Conservation (phyloP, 208 protist genomes). For the Histomonas meleagridis region DNA sequence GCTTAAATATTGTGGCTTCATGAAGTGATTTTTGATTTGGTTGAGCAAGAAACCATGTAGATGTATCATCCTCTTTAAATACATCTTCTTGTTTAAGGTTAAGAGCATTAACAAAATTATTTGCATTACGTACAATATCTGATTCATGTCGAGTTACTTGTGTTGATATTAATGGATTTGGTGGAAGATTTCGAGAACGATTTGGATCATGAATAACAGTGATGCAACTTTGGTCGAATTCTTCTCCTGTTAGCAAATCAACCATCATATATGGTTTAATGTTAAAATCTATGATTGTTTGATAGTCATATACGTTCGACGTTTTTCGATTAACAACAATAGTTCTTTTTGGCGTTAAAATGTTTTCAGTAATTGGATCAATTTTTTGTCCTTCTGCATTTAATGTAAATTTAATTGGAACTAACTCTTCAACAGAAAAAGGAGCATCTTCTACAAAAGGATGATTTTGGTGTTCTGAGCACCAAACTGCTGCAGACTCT, state of each 20-base stretch:
- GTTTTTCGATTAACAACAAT: neutral
- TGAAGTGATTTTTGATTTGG: neutral
- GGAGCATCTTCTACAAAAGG: neutral
- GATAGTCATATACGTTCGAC: neutral
- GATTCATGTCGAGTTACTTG: neutral
- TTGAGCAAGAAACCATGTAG: neutral
- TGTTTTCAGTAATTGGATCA: neutral
- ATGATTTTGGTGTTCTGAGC: neutral
- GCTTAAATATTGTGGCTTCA: neutral
- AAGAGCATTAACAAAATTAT: neutral
- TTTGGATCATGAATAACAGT: neutral
- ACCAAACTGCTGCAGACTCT: neutral
- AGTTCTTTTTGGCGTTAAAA: neutral
- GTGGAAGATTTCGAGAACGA: neutral
- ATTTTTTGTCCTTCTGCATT: neutral
- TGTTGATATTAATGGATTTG: neutral
- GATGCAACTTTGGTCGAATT: neutral
- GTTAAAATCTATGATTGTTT: neutral
- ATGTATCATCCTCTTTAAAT: neutral
- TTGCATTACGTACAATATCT: neutral
- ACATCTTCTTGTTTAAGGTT: neutral
- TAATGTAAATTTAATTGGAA: neutral
- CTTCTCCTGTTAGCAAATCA: neutral
- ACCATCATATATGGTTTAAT: neutral
- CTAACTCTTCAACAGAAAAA: neutral